Base-by-base conservation (phyloP, 148 eudicot genomes). In the Euryodendron excelsum region DNA sequence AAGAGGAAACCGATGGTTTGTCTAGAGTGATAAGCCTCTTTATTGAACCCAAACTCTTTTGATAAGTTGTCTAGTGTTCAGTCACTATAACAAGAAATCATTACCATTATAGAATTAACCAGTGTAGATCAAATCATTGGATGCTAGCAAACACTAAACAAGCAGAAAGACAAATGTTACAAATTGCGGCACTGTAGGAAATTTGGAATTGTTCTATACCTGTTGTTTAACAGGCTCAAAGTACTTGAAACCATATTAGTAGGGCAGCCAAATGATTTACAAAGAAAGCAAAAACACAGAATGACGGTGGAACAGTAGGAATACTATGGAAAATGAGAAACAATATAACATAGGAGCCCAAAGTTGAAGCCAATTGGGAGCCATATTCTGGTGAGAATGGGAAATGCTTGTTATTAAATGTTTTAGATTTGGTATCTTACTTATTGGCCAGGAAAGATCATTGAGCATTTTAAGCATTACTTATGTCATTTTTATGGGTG, bases 221-320 rank as follows among this genome's bases (percentile, higher is more conserved):
- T n/a, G n/a, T 53, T 73, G 45, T 34, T 70, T 71, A 48, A 71
- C 33, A 28, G 6, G 59, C 74, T 48, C 25, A 71, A 48, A 71
- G 48, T 23, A 71, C 39, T 27, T 7, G 33, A 69, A 69, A 18
- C 55, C 34, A 11, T 41, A 67, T 10, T 44, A 47, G 12, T 66
- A 27, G 56, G 36, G 39, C 50, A 68, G 34, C 34, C 17, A 17
- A 6, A 69, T 45, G 18, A 69, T 69, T 34, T 45, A 60, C 13
- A 69, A 8, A 6, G 14, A n/a, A n/a, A 45, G 21, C 28, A 21
- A 67, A 39, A 39, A 14, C 27, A 44, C 5, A 45, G 10, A 27
- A 6, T 44, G 27, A 47, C 3, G 17, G 56, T 25, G 56, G 50
- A 68, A 39, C 72, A 1, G 18, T 68, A 23, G 21, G 31, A 25